Evolutionary conservation across 73 alveolate genomes (phyloP).

Genomic region (Blepharisma japonicum): DNA sequence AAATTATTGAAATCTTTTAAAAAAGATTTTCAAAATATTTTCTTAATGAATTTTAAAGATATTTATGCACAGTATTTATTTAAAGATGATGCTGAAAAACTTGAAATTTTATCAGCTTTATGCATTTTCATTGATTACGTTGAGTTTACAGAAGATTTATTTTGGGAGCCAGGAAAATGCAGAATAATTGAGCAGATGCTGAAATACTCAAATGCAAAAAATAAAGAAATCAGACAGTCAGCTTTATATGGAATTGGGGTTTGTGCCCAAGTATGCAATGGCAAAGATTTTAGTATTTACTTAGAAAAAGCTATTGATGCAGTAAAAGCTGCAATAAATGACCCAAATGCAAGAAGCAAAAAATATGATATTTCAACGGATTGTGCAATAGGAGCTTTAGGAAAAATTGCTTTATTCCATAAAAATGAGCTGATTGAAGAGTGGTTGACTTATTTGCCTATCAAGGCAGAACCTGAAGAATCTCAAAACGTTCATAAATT

Average conservation of each 20-base stretch:
- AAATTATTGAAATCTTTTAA: slow-evolving; percentile 1
- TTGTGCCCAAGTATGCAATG: not conserved
- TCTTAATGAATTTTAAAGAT: not conserved
- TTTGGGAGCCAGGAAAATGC: not conserved
- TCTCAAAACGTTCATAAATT: slow-evolving; percentile 2
- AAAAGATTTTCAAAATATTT: slow-evolving; percentile 3
- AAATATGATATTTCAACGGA: slow-evolving; percentile 5
- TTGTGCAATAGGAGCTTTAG: slow-evolving; percentile 22
- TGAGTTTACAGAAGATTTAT: slow-evolving; percentile 1
- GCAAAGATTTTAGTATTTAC: not conserved
- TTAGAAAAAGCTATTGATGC: not conserved
- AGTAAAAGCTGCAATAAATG: not conserved
- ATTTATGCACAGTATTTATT: not conserved
- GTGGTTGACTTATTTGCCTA: slow-evolving; percentile 11
- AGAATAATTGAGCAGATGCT: slow-evolving; percentile 22
- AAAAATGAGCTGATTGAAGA: not conserved
- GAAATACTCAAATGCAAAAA: not conserved
- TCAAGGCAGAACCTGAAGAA: slow-evolving; percentile 19
- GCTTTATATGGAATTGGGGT: slow-evolving; percentile 27
- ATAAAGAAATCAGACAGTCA: not conserved
- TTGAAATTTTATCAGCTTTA: slow-evolving; percentile 1
- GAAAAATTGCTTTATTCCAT: slow-evolving; percentile 22
- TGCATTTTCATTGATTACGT: slow-evolving; percentile 19
- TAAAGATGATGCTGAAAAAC: not conserved
- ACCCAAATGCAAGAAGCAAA: slow-evolving; percentile 2